These are phyloP conservation scores for Carex sylvatica DNA, from an alignment of 202 grass and related monocot species.

Conservation along the genomic window DNA sequence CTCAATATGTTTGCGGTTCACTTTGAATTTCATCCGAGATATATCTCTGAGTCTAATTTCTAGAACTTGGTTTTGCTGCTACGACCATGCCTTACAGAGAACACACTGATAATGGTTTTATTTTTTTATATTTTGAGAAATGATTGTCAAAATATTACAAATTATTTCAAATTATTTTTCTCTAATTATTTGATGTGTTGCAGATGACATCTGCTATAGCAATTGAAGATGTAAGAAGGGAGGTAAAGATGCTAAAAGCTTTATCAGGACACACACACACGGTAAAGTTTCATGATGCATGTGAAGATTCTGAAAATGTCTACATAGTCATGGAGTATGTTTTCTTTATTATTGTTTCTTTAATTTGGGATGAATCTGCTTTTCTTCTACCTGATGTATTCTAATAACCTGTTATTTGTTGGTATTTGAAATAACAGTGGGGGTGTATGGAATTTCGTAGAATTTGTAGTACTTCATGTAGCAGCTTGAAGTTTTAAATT, in stretches of 20 bases:
- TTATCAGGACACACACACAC: constrained; percentile 71
- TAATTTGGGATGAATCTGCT: constrained; percentile 7
- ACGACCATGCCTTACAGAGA: background rate
- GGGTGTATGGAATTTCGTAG: background rate
- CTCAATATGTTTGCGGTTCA: background rate
- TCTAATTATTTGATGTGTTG: constrained; percentile 22
- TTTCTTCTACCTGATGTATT: constrained; percentile 13
- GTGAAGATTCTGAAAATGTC: constrained; percentile 82
- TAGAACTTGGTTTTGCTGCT: background rate
- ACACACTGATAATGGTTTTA: background rate
- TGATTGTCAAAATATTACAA: background rate
- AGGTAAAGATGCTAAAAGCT: constrained; percentile 95
- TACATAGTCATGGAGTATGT: constrained; percentile 99
- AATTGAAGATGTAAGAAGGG: constrained; percentile 98
- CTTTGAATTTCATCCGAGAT: background rate
- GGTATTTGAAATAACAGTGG: background rate
- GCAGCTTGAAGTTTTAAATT: constrained; percentile 1
- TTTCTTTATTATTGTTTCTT: constrained; percentile 27
- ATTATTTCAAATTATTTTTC: background rate
- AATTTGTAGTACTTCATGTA: constrained; percentile 3
- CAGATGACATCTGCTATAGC: constrained; percentile 98
- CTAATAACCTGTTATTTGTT: background rate
- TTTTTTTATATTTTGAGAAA: background rate
- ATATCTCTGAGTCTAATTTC: background rate
- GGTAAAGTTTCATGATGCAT: constrained; percentile 97